Conservation (phyloP, 129 eudicot species). For the Pseudognaphalium luteoalbum region DNA sequence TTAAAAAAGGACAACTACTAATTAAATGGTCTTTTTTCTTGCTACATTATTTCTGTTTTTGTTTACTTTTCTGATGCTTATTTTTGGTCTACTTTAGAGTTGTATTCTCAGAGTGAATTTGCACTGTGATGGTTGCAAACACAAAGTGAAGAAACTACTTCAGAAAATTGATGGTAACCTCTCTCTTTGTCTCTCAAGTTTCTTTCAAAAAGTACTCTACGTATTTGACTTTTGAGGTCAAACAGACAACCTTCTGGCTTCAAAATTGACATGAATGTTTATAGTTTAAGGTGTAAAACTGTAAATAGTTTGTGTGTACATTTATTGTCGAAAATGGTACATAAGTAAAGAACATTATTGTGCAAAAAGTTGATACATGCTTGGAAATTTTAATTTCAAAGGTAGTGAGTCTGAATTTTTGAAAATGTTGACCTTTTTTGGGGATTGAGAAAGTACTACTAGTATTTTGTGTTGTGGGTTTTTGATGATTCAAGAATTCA, state of each 20-base stretch:
- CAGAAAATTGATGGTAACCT: slow-evolving; percentile 68
- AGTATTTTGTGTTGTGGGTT: slow-evolving; percentile 22
- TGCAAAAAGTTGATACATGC: neutral
- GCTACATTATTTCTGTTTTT: slow-evolving; percentile 20
- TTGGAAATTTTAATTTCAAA: slow-evolving; percentile 1
- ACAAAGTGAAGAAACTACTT: slow-evolving; percentile 76
- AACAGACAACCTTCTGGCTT: slow-evolving; percentile 21
- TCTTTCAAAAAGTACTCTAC: neutral
- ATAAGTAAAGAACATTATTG: neutral
- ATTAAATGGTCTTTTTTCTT: neutral
- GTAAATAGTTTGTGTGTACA: neutral
- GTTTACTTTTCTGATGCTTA: slow-evolving; percentile 14
- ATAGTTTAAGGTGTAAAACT: neutral
- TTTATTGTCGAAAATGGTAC: neutral
- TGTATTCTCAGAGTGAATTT: slow-evolving; percentile 67
- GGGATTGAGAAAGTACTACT: slow-evolving; percentile 23
- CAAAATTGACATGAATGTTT: slow-evolving; percentile 22
- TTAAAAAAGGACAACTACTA: neutral
- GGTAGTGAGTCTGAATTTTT: slow-evolving; percentile 7
- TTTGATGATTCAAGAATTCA: slow-evolving; percentile 23
- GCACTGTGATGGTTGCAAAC: slow-evolving; percentile 77
- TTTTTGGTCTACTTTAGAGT: slow-evolving; percentile 48
- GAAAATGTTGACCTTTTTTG: neutral
- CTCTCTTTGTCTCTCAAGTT: slow-evolving; percentile 29
- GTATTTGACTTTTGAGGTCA: slow-evolving; percentile 16